Percentiles rank a stretch among this genome's conserved stretches.
Conservation (phyloP, 75 land plant genomes). For the Pinus tabuliformis region DNA sequence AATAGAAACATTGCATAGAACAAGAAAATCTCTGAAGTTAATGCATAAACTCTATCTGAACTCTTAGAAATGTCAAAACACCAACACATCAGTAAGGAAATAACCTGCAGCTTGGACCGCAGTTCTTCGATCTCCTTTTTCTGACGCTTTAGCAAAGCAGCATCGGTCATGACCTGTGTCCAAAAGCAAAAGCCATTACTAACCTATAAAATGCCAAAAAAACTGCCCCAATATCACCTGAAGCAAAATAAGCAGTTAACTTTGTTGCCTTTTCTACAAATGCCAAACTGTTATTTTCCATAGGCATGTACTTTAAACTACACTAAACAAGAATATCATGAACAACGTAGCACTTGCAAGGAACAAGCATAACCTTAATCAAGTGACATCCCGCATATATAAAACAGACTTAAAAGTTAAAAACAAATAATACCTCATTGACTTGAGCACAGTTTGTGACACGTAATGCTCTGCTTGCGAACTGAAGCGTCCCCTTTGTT, state of each 20-base stretch:
- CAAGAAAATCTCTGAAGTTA: neutral
- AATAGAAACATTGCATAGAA: neutral
- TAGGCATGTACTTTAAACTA: too few species aligned
- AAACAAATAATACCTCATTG: constrained; percentile 75
- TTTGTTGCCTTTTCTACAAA: too few species aligned
- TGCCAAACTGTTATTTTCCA: too few species aligned
- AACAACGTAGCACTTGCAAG: too few species aligned
- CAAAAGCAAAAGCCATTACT: neutral
- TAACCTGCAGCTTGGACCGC: constrained; percentile 79
- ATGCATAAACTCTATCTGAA: neutral
- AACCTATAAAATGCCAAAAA: neutral
- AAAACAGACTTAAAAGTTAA: neutral
- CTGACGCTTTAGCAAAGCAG: constrained; percentile 95
- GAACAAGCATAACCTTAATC: neutral
- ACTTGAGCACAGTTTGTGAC: constrained; percentile 97
- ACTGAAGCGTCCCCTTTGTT: constrained; percentile 92
- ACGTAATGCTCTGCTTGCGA: constrained; percentile 95
- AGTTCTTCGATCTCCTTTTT: constrained; percentile 98
- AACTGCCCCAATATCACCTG: neutral
- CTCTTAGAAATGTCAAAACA: neutral
- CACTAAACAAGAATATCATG: too few species aligned
- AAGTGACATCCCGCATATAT: neutral
- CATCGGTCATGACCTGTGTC: constrained; percentile 94
- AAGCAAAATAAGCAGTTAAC: neutral
- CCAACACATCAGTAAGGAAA: neutral